Evolutionary conservation across 2,329 filamentous ascomycete species (phyloP), one percentile per base, ranked within the genome.

Genomic region (Alternaria rosae): DNA sequence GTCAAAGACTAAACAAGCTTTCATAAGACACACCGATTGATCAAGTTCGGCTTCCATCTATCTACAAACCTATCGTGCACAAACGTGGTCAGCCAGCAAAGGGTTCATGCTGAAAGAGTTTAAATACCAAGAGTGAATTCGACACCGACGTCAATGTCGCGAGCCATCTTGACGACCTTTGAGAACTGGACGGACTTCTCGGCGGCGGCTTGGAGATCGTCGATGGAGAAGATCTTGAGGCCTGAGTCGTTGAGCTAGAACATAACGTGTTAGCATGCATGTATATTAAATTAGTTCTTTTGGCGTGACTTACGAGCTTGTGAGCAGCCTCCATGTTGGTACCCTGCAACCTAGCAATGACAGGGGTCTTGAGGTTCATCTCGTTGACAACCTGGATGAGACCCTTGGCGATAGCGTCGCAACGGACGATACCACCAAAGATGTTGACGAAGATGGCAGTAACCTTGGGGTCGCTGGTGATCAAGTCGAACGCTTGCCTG

Each of bases 391-490:
- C 97, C 80, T 92, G 91, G 85, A 99, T 97, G 74, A 99, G 87
- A 78, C 95, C 95, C 83, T 94, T 91, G 71, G 95, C 95, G 80
- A 99, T 99, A 77, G 92, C 93, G 81, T 99, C 95, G 81, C 95
- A 99, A 77, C 95, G 90, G 73, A 99, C 95, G 75, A 99, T 99
- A 84, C 95, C 95, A 80, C 95, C 95, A 80, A 99, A 99, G 82
- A 99, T 99, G 89, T 99, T 99, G 86, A 99, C 95, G 75, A 99
- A 99, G 85, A 99, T 95, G 77, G 95, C 95, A 54, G 94, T 94
- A 70, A 99, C 95, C 88, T 98, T 98, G 79, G 93, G 89, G 82
- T 99, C 95, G 83, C 91, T 95, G 75, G 95, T 99, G 85, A 99
- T 99, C 77, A 99, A 92, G 82, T 97, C 94, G 79, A 99, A 99